Conservation (phyloP, 2,329 filamentous ascomycete genomes). For the Nothophaeocryptopus gaeumannii region DNA sequence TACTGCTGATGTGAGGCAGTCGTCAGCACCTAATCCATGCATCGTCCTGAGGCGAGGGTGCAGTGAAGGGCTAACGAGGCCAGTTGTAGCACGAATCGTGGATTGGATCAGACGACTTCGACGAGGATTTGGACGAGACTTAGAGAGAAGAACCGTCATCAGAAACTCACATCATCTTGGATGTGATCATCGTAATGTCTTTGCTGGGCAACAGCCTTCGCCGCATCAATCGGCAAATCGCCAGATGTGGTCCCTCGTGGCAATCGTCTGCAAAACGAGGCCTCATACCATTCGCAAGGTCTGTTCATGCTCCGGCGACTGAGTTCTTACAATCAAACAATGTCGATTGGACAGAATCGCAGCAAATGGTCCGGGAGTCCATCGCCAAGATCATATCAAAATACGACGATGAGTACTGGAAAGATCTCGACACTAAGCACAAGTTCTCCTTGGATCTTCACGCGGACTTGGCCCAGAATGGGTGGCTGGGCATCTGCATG, state of each 20-base stretch:
- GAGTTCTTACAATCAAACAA: constrained; percentile 32
- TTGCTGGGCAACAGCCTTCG: too few species aligned
- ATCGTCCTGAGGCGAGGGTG: too few species aligned
- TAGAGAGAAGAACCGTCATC: background rate
- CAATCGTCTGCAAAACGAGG: background rate
- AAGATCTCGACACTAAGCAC: constrained; percentile 37
- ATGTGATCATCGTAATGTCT: too few species aligned
- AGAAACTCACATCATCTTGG: background rate
- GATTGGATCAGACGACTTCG: too few species aligned
- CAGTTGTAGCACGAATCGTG: too few species aligned
- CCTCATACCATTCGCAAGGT: background rate
- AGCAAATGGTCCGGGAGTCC: constrained; percentile 43
- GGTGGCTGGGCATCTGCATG: constrained; percentile 48
- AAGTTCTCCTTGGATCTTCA: constrained; percentile 48
- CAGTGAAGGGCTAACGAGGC: too few species aligned
- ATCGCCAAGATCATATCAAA: constrained; percentile 45
- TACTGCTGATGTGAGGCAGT: too few species aligned
- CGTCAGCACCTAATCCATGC: too few species aligned
- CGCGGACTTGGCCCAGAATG: constrained; percentile 39
- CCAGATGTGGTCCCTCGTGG: too few species aligned
- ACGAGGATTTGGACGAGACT: too few species aligned
- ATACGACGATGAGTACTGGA: constrained; percentile 46
- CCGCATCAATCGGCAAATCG: too few species aligned
- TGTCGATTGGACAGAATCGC: constrained; percentile 41
- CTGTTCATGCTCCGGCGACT: constrained; percentile 23